phyloP scores from a whole-genome alignment of 495 filamentous ascomycete species.

The Talaromyces ruber region DNA sequence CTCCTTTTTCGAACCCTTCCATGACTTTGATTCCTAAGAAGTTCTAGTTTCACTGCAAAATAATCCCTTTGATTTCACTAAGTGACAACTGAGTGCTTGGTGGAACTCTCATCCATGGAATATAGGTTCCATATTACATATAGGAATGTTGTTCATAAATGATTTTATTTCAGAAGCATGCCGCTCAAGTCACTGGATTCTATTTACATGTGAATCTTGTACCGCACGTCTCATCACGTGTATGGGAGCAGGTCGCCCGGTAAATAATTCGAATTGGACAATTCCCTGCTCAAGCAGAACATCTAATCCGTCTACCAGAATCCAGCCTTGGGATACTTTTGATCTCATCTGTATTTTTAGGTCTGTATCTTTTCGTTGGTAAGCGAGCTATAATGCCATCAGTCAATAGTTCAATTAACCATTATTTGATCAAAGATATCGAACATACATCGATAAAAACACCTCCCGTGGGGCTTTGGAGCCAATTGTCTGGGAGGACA shows the following conservation, averaged over 20 bases:
- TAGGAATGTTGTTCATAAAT: neutral
- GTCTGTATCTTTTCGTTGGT: neutral
- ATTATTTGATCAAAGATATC: no score
- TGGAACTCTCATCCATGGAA: neutral
- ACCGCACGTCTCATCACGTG: conserved; percentile 42
- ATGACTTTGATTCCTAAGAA: neutral
- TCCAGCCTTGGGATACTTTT: conserved; percentile 37
- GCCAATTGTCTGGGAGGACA: no score
- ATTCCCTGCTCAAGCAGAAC: conserved; percentile 63
- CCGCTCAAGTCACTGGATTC: neutral
- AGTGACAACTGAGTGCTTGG: neutral
- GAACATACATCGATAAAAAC: no score
- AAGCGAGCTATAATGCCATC: neutral
- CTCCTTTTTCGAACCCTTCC: neutral
- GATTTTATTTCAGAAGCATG: neutral
- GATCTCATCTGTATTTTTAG: neutral
- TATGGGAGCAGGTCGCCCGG: conserved; percentile 54
- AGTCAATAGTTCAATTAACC: no score
- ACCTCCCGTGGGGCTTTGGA: no score
- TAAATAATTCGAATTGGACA: conserved; percentile 65
- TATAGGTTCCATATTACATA: neutral
- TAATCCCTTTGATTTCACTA: neutral
- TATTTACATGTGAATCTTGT: neutral
- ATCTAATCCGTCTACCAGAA: conserved; percentile 59
- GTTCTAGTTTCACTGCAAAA: neutral